Evolutionary conservation across 179 eudicot genomes (phyloP), one percentile per base, ranked within the genome.

Genomic region (Beta macrorhiza): DNA sequence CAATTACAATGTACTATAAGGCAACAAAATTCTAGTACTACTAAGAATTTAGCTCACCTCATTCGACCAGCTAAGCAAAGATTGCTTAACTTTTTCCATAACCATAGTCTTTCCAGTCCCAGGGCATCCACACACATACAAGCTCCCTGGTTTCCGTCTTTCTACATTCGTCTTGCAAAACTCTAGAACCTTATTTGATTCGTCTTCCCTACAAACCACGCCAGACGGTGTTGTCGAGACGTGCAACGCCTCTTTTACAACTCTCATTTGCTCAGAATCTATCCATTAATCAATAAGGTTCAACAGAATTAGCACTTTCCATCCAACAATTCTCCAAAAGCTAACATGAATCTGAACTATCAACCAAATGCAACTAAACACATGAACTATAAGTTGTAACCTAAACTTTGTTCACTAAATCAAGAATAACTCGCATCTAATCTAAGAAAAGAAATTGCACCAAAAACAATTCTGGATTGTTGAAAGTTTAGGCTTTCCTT

Each of bases 61-160:
- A 68, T 81, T 85, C 58, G 92, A 87, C 99, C 97, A 96, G 82
- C 84, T 82, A 67, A 84, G 74, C 74, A 96, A 83, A 37, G 80
- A 84, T 37, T 79, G 88, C 80, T 88, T 90, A n/a, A 96, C 92
- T 80, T 91, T 94, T 25, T 96, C 98, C 92, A 96, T 88, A 16
- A 97, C 90, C 89, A 94, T 86, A 37, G 98, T 90, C 85, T 94
- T 94, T 52, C 99, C 98, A 9, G 99, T 96, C 76, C 99, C 98
- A 8, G 99, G 99, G 51, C 96, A 94, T 61, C 99, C 99, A 86
- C 99, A 96, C 3, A 87, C 82, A 79, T 94, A 96, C 73, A 96
- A 85, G 85, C 97, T 92, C 82, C 96, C 98, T 0, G 99, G 78
- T 78, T 88, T 96, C 80, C 86, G 88, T 76, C 81, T 78, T 79